Base-by-base conservation (phyloP, 257 asterid genomes). In the Solanum piurae region DNA sequence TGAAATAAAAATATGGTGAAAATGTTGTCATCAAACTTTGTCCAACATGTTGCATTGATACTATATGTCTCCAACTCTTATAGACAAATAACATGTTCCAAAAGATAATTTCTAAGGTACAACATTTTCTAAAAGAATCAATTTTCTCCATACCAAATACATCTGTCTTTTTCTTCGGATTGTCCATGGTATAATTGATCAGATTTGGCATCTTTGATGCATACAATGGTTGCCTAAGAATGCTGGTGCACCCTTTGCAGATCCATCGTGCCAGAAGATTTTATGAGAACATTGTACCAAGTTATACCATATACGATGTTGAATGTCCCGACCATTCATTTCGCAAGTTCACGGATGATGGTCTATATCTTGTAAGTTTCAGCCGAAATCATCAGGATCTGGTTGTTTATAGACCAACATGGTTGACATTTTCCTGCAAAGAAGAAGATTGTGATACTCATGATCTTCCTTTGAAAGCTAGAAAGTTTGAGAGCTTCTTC, bases 311-410 rank as follows among this genome's bases (percentile, higher is more conserved):
- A 86, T 96, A 90, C 83, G 99, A 97, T 86, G 92, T 96, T 55
- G 97, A 96, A 83, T 97, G 99, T 91, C 99, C 99, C 0, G 99
- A 96, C 91, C 90, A 94, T 86, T 93, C 95, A 68, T 95, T 97
- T 85, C 98, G 99, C 90, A 97, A 96, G 93, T 97, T 97, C 95
- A 95, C 98, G 14, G 99, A 97, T 44, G 99, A 97, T 84, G 99
- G 99, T 34, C 95, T 89, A 91, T 97, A 91, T 91, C 96, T 96
- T 88, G 90, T 97, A 91, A 93, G 96, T 92, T 96, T 97, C 93
- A 96, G 98, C 94, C 91, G 98, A 94, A 96, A 95, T 89, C 92
- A 94, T 91, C 98, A 93, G 94, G 98, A 97, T 87, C 93, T 97
- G 89, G 87, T 97, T 87, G 98, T 96, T 88, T 95, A 97, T 91